phyloP scores from a whole-genome alignment of 2,329 filamentous ascomycete genomes.

The Magnaporthiopsis rhizophila region DNA sequence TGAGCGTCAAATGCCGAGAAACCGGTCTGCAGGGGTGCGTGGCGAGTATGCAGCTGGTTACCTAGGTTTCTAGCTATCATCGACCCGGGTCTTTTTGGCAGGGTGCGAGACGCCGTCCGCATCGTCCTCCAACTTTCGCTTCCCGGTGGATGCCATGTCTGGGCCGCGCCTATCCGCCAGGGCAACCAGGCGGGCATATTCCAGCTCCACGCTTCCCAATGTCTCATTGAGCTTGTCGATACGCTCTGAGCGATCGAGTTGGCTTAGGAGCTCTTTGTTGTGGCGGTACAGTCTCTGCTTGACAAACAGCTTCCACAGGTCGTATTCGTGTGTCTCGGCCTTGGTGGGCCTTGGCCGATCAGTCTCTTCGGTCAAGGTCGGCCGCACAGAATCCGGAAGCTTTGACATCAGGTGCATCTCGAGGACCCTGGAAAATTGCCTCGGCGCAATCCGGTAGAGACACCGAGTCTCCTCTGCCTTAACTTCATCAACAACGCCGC shows the following conservation, averaged over 20 bases:
- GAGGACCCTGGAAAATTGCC: slow-evolving; percentile 68
- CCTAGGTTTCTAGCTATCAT: slow-evolving; percentile 13
- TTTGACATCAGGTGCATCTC: slow-evolving; percentile 67
- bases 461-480: slow-evolving; percentile 49
- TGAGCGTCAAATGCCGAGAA: not conserved
- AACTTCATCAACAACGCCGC: slow-evolving; percentile 49
- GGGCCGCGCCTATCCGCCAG: slow-evolving; percentile 30
- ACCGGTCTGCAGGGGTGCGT: too few species aligned
- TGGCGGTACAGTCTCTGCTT: slow-evolving; percentile 71
- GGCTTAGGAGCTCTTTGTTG: slow-evolving; percentile 62
- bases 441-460: slow-evolving; percentile 61
- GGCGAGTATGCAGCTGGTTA: not conserved
- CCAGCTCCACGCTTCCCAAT: slow-evolving; percentile 58
- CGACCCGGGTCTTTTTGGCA: slow-evolving; percentile 39
- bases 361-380: slow-evolving; percentile 35
- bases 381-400: slow-evolving; percentile 48
- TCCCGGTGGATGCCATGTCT: slow-evolving; percentile 24
- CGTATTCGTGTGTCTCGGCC: slow-evolving; percentile 54
- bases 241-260: slow-evolving; percentile 60
- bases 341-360: slow-evolving; percentile 34
- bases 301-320: slow-evolving; percentile 65
- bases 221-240: slow-evolving; percentile 66
- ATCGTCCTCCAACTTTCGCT: slow-evolving; percentile 34
- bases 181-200: slow-evolving; percentile 60
- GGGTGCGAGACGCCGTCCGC: slow-evolving; percentile 13